phyloP scores from a whole-genome alignment of 352 stramenopile genomes.

The Globisporangium radiosum region DNA sequence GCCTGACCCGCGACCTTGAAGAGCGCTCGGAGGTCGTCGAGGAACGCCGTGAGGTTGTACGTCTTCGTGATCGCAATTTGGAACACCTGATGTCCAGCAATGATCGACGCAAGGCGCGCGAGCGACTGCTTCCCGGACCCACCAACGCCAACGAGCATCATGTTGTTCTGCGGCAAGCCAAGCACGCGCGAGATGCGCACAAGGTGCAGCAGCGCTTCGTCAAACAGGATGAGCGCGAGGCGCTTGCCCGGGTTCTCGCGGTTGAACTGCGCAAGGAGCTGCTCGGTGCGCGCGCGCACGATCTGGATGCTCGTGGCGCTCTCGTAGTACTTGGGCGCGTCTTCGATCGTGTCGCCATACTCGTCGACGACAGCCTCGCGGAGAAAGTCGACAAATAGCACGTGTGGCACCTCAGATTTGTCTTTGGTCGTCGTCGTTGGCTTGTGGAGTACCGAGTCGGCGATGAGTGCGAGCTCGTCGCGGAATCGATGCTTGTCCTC shows the following conservation, averaged over 20 bases:
- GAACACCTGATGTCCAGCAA: conserved; percentile 71
- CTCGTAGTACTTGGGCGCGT: conserved; percentile 84
- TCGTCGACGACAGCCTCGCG: conserved; percentile 78
- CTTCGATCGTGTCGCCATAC: conserved; percentile 66
- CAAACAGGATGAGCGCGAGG: conserved; percentile 86
- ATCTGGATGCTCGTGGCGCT: conserved; percentile 31
- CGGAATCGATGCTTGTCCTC: conserved; percentile 70
- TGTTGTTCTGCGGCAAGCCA: conserved; percentile 76
- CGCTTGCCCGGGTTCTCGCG: conserved; percentile 60
- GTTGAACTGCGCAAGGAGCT: conserved; percentile 76
- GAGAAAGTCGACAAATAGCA: conserved; percentile 84
- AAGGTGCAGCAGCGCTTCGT: conserved; percentile 85
- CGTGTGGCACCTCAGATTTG: conserved; percentile 7
- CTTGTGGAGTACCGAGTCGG: conserved; percentile 35
- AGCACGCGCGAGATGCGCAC: conserved; percentile 79
- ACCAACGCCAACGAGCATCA: conserved; percentile 89
- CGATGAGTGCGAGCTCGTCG: conserved; percentile 42
- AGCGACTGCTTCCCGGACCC: conserved; percentile 87
- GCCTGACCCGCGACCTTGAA: conserved; percentile 81
- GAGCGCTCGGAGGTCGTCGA: conserved; percentile 80
- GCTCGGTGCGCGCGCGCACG: conserved; percentile 50
- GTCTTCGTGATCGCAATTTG: conserved; percentile 86
- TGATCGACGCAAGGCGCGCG: conserved; percentile 69
- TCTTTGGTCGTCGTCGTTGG: conserved; percentile 18
- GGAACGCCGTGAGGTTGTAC: conserved; percentile 79